A percentile compares a stretch with the other conserved stretches of the same genome.
Conservation (phyloP, 2,329 filamentous ascomycete genomes). For the Clonostachys solani region DNA sequence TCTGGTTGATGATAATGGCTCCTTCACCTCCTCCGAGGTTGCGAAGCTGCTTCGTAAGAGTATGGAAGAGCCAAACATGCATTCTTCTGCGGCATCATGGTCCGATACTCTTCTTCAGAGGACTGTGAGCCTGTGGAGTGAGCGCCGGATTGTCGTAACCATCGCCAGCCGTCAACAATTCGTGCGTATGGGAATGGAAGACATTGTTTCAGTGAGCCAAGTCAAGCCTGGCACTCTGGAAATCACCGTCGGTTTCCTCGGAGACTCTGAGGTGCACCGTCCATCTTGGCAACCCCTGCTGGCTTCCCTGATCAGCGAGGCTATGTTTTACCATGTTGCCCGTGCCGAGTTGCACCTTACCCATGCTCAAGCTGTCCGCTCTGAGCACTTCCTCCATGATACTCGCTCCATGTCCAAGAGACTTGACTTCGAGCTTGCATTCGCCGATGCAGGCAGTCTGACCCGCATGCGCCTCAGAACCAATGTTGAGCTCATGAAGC, state of each 20-base stretch:
- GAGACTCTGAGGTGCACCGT: constrained; percentile 13
- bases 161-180: constrained; percentile 16
- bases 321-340: constrained; percentile 25
- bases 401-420: constrained; percentile 17
- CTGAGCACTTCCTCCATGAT: constrained; percentile 22
- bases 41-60: constrained; percentile 12
- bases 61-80: constrained; percentile 9
- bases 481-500: constrained; percentile 22
- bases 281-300: constrained; percentile 16
- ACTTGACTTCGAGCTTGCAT: constrained; percentile 24
- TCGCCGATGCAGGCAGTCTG: constrained; percentile 14
- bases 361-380: constrained; percentile 18
- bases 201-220: constrained; percentile 16
- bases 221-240: constrained; percentile 10
- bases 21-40: constrained; percentile 9
- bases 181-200: constrained; percentile 12
- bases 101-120: constrained; percentile 11
- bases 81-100: constrained; percentile 9
- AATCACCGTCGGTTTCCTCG: constrained; percentile 17
- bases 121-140: constrained; percentile 14
- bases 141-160: constrained; percentile 11
- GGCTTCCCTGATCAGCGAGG: constrained; percentile 17
- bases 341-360: constrained; percentile 16
- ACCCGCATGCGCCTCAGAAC: constrained; percentile 16
- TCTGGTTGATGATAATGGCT: constrained; percentile 4